Evolutionary conservation across 768 basidiomycete genomes (phyloP).

Genomic region (Lentinula sp.): DNA sequence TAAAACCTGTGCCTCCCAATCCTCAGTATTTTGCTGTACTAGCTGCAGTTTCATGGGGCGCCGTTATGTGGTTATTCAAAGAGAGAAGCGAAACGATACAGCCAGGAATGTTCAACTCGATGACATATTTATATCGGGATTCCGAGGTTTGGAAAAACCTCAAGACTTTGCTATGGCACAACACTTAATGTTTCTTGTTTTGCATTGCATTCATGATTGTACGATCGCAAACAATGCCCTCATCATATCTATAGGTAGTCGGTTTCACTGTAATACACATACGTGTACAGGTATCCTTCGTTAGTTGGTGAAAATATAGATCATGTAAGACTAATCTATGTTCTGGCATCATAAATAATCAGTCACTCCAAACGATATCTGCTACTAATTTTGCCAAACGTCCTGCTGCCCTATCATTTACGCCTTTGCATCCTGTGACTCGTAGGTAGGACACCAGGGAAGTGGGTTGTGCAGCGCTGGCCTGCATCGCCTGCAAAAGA

Average conservation of each 20-base stretch:
- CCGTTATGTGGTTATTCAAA: conserved; percentile 95
- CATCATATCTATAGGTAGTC: no score
- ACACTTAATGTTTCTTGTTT: conserved; percentile 38
- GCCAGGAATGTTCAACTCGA: conserved; percentile 94
- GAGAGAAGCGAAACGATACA: conserved; percentile 87
- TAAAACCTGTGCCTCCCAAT: conserved; percentile 78
- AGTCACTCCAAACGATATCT: not conserved
- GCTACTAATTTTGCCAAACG: not conserved
- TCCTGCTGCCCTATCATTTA: not conserved
- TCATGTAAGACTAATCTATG: no score
- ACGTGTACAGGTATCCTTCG: no score
- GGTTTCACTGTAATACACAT: no score
- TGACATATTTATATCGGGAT: conserved; percentile 93
- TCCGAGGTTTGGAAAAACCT: conserved; percentile 82
- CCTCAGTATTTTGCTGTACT: conserved; percentile 80
- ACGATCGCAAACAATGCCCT: no score
- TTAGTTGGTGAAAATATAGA: no score
- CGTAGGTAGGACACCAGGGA: not conserved
- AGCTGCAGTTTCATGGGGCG: conserved; percentile 87
- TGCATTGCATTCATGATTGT: no score
- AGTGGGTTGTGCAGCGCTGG: not conserved
- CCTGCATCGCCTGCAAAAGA: not conserved
- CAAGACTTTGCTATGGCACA: conserved; percentile 87
- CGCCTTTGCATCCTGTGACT: not conserved
- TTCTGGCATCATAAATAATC: not conserved